Base-by-base conservation (phyloP, 345 rosid species). In the Gossypium mustelinum region DNA sequence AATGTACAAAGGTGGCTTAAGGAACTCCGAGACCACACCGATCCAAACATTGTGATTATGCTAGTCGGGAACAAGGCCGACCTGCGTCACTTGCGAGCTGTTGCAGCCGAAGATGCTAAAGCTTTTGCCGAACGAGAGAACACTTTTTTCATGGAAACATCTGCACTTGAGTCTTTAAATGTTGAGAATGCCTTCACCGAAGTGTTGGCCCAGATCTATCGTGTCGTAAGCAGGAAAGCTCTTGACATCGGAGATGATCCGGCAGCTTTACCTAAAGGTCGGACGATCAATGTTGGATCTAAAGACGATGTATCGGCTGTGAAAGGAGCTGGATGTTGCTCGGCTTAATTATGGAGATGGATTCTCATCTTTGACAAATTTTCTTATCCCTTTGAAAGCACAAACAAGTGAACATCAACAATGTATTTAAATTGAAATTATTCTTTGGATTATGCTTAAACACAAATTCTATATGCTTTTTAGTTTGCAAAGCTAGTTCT, bases 1-100 rank as follows among this genome's bases (percentile, higher is more conserved):
- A 92, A 92, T 61, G 91, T 90, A 1, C 94, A 90, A 80, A 84
- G 97, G 68, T 92, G 97, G 97, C 77, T 92, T 60, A 92, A 92
- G 85, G 93, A 92, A 83, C 93, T 92, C 17, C 75, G 97, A 25
- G 93, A 85, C 74, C 97, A 92, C 75, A 92, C 96, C 0, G 96
- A 92, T 65, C 74, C 92, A 63, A 92, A 88, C 82, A 92, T 90
- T 59, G 96, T 89, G 83, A 87, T 92, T 24, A 92, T 92, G 97
- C 91, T 92, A 8, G 96, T 89, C 3, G 97, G 97, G 8, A 92
- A 92, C 88, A 92, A 92, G 86, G 90, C 94, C 9, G 97, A 92
- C 71, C 85, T 92, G 72, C 96, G 96, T 55, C 97, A 92, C 62
- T 83, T 92, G 34, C 84, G 96, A 69, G 97, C 96, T 0, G 94